These are phyloP conservation scores for Scheffersomyces stipitis DNA, from an alignment of 805 yeast species.

Conservation along the genomic window DNA sequence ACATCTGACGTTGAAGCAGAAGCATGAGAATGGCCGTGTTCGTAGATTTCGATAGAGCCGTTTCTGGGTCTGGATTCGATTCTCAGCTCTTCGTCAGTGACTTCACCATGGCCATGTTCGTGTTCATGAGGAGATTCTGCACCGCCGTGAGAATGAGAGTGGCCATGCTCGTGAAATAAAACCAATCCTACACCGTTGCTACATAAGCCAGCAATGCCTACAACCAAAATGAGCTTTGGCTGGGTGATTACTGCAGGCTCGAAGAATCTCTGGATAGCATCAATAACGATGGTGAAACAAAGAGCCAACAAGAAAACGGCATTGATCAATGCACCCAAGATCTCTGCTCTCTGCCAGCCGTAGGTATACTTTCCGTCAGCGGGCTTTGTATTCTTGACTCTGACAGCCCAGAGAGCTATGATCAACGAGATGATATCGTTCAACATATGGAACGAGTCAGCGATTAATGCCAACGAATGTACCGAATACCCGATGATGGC, in stretches of 20 bases:
- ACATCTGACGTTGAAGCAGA: conserved; percentile 26
- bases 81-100: conserved; percentile 4
- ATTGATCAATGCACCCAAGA: conserved; percentile 89
- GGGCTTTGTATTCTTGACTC: conserved; percentile 74
- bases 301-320: conserved; percentile 91
- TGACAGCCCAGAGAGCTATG: conserved; percentile 96
- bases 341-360: conserved; percentile 98
- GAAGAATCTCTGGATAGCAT: conserved; percentile 86
- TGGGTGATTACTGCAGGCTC: conserved; percentile 76
- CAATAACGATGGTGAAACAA: conserved; percentile 88
- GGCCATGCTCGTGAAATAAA: conserved; percentile 77
- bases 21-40: conserved; percentile 3
- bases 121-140: conserved; percentile 32
- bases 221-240: conserved; percentile 79
- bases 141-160: conserved; percentile 51
- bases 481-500: conserved; percentile 85
- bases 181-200: conserved; percentile 84
- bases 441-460: conserved; percentile 97
- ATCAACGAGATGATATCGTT: conserved; percentile 88
- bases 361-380: conserved; percentile 91
- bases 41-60: background rate
- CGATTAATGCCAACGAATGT: conserved; percentile 90
- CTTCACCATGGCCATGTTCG: conserved; percentile 26
- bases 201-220: conserved; percentile 78
- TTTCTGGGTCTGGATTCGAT: conserved; percentile 4